Evolutionary conservation across 768 basidiomycete genomes (phyloP).

Genomic region (Leccinum sublutescens): DNA sequence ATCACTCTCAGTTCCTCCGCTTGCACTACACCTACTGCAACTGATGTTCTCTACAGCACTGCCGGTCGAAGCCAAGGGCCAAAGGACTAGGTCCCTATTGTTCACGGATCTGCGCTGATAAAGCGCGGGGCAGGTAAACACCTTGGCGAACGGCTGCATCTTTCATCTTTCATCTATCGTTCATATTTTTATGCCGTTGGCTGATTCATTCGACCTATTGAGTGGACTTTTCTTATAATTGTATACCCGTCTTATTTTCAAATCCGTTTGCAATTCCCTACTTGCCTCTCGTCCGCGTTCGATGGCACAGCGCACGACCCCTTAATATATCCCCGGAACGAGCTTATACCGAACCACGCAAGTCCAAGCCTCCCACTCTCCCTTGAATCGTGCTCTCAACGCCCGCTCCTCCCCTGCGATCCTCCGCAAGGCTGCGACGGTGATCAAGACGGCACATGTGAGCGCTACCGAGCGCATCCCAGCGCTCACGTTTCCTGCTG

Average conservation of each 20-base stretch:
- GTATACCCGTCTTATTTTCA: not conserved
- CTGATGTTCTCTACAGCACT: conserved; percentile 18
- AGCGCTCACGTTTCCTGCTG: conserved; percentile 32
- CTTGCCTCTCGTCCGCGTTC: not conserved
- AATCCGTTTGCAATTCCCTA: not conserved
- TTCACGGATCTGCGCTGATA: conserved; percentile 27
- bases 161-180: not conserved
- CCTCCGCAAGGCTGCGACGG: conserved; percentile 8
- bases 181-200: conserved; percentile 2
- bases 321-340: conserved; percentile 46
- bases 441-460: conserved; percentile 1
- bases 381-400: conserved; percentile 14
- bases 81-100: conserved; percentile 21
- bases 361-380: conserved; percentile 39
- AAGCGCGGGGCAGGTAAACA: conserved; percentile 14
- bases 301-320: not conserved
- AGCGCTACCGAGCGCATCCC: conserved; percentile 14
- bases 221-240: not conserved
- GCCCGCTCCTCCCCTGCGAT: conserved; percentile 13
- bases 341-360: conserved; percentile 45
- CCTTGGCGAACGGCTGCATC: not conserved
- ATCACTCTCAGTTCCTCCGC: not conserved
- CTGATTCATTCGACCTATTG: conserved; percentile 3
- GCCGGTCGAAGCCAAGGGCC: conserved; percentile 19
- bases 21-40: not conserved